Evolutionary conservation across 2,329 filamentous ascomycete species (phyloP).

Genomic region (Alternaria triticina): DNA sequence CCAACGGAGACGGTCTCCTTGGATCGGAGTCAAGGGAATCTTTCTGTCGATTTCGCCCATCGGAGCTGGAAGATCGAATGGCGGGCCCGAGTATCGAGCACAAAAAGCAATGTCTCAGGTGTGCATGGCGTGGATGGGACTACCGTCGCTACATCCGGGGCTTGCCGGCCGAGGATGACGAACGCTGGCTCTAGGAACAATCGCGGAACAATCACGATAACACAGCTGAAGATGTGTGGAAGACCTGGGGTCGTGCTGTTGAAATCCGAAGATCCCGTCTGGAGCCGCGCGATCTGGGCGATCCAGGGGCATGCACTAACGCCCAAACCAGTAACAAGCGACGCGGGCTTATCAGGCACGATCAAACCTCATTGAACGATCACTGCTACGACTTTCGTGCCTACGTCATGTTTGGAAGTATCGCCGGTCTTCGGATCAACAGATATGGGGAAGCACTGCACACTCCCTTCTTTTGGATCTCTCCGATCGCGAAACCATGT

Average conservation of each 20-base stretch:
- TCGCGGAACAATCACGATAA: background rate
- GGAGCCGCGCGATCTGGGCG: constrained; percentile 4
- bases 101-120: constrained; percentile 7
- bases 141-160: constrained; percentile 6
- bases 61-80: background rate
- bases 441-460: background rate
- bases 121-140: background rate
- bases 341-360: constrained; percentile 8
- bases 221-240: background rate
- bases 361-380: constrained; percentile 1
- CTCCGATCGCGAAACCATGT: constrained; percentile 8
- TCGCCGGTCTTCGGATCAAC: background rate
- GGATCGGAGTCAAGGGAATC: background rate
- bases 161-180: background rate
- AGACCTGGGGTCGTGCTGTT: background rate
- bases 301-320: background rate
- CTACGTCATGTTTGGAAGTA: constrained; percentile 5
- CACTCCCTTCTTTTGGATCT: background rate
- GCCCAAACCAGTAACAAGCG: constrained; percentile 10
- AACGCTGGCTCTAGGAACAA: background rate
- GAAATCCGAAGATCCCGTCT: background rate
- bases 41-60: background rate
- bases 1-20: background rate
- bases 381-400: background rate
- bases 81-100: background rate